These are phyloP conservation scores for Agaricus sinodeliciosus DNA, from an alignment of 768 basidiomycete species.

Conservation along the genomic window DNA sequence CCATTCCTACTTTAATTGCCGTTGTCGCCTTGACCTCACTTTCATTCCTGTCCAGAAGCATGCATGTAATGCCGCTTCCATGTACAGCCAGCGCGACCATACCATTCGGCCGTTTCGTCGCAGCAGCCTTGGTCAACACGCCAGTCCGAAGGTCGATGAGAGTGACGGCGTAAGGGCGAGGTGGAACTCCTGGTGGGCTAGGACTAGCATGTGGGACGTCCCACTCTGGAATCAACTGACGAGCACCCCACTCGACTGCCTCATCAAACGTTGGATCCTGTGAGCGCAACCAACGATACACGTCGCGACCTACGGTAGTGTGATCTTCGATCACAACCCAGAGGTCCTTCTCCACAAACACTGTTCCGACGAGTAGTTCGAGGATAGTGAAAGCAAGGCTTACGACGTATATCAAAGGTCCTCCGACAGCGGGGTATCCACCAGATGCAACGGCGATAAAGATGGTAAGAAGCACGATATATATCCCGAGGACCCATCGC, in stretches of 20 bases:
- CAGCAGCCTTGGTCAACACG: conserved; percentile 5
- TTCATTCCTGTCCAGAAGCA: conserved; percentile 14
- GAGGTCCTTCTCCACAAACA: conserved; percentile 9
- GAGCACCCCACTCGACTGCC: conserved; percentile 10
- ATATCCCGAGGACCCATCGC: not conserved
- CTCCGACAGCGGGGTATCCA: not conserved
- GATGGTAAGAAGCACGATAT: not conserved
- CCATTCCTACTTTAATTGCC: conserved; percentile 16
- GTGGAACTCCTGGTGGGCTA: not conserved
- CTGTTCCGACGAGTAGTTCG: conserved; percentile 6
- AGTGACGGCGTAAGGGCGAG: not conserved
- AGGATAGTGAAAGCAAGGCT: not conserved
- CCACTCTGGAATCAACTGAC: conserved; percentile 10
- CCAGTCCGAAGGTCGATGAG: conserved; percentile 9
- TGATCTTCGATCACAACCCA: conserved; percentile 12
- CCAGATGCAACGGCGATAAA: not conserved
- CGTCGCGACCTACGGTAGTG: not conserved
- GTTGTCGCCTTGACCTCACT: not conserved
- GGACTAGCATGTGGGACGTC: not conserved
- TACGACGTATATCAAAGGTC: not conserved
- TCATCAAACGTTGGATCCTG: conserved; percentile 10
- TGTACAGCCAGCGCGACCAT: conserved; percentile 14
- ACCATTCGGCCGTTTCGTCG: conserved; percentile 7
- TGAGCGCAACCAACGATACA: not conserved
- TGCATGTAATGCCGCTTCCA: conserved; percentile 17